phyloP scores from a whole-genome alignment of 169 alveolate genomes.

The Cryptosporidium sp. region DNA sequence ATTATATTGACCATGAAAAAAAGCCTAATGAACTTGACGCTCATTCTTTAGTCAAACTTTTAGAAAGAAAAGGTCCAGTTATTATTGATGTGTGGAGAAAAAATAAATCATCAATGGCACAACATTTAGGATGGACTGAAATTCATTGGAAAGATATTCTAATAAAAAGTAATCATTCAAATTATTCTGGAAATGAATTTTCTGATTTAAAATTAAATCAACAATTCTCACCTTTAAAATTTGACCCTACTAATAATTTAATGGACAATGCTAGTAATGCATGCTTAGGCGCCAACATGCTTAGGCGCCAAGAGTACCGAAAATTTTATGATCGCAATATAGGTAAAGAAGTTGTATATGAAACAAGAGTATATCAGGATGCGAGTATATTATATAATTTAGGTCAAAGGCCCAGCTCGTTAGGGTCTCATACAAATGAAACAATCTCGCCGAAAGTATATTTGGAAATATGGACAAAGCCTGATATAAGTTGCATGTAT shows the following conservation, averaged over 20 bases:
- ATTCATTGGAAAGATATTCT: constrained; percentile 69
- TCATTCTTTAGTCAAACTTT: constrained; percentile 26
- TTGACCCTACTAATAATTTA: not conserved
- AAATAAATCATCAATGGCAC: constrained; percentile 37
- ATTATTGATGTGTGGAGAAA: constrained; percentile 71
- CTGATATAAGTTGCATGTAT: constrained; percentile 42
- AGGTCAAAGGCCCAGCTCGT: constrained; percentile 35
- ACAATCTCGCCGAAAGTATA: constrained; percentile 2
- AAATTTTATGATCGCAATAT: constrained; percentile 69
- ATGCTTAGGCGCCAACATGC: not conserved
- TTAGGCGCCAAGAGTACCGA: constrained; percentile 55
- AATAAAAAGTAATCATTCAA: not conserved
- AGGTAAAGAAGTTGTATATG: constrained; percentile 63
- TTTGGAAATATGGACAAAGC: constrained; percentile 74
- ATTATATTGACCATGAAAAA: constrained; percentile 23
- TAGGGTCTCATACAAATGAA: not conserved
- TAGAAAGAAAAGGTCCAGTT: constrained; percentile 66
- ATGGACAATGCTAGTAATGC: not conserved
- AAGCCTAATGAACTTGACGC: not conserved
- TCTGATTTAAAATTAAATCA: not conserved
- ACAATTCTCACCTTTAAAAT: constrained; percentile 32
- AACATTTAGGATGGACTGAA: constrained; percentile 74
- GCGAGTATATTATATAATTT: constrained; percentile 25
- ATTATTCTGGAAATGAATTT: not conserved
- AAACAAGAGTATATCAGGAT: constrained; percentile 68